These are phyloP conservation scores for Didymella exigua DNA, from an alignment of 2,329 filamentous ascomycete species.

Conservation along the genomic window DNA sequence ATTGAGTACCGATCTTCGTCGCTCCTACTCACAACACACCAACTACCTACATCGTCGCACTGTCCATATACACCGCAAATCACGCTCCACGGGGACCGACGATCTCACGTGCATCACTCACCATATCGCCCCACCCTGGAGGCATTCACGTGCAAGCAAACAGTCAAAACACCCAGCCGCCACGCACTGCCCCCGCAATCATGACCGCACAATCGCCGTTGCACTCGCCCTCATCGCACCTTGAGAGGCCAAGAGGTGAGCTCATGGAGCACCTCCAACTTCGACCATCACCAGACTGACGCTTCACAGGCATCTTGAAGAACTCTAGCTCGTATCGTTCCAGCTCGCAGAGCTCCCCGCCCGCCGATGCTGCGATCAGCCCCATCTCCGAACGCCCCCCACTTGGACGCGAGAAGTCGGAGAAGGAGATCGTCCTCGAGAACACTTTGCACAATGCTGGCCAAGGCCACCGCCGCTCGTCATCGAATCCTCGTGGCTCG, in stretches of 20 bases:
- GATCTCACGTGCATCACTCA: constrained; percentile 3
- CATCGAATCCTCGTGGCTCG: constrained; percentile 70
- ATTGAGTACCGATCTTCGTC: constrained; percentile 14
- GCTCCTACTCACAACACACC: constrained; percentile 4
- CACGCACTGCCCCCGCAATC: constrained; percentile 17
- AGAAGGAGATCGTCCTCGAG: constrained; percentile 88
- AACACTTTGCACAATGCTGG: constrained; percentile 96
- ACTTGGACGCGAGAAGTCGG: constrained; percentile 61
- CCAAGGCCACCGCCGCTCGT: constrained; percentile 75
- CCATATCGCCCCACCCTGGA: constrained; percentile 6
- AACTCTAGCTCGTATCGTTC: constrained; percentile 72
- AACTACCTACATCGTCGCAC: constrained; percentile 1
- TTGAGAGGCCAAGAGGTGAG: constrained; percentile 54
- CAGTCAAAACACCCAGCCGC: constrained; percentile 7
- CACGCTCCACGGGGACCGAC: neutral
- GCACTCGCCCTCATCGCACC: constrained; percentile 44
- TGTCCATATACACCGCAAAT: neutral
- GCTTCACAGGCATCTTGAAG: constrained; percentile 83
- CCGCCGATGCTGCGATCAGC: constrained; percentile 43
- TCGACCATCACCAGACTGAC: constrained; percentile 17
- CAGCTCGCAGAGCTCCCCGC: constrained; percentile 53
- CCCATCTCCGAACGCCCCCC: constrained; percentile 48
- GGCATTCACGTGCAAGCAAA: constrained; percentile 23
- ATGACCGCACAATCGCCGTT: constrained; percentile 47
- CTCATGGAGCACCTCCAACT: neutral